Evolutionary conservation across 495 filamentous ascomycete genomes (phyloP), one percentile per base, ranked within the genome.

Genomic region (Collariella sp.): DNA sequence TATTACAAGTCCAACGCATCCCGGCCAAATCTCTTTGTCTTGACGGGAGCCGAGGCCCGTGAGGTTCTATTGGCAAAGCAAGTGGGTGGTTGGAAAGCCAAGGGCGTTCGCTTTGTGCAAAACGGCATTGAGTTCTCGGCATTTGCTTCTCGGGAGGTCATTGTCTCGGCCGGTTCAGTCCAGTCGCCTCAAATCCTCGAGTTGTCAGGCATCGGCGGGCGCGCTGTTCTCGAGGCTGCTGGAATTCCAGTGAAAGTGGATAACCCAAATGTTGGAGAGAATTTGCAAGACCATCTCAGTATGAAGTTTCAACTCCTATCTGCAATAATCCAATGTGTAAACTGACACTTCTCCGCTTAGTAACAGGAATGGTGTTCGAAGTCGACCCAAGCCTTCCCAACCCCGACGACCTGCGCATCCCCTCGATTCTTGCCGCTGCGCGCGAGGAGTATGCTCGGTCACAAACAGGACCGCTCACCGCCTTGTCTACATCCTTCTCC

Each of bases 251-350:
- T 73, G 5, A 70, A 73, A 20, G 61, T 79, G 3, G 61, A 72
- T 20, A 73, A 72, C 31, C 62, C 74, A 0, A 72, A 73, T 16
- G 79, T 83, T 2, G 79, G 80, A 5, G 72, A 76, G 46, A 81
- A 82, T 39, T 62, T 82, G 3, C 79, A 83, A 55, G 79, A 81
- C 26, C 79, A 81, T 54, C 54, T 75, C 46, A 74, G 76, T 73
- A 64, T 40, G 68, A 52, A 47, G n/a, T 31, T 50, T 26, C 24
- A 29, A 26, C 35, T n/a, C 4, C 40, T 42, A 11, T 15, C 15
- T 38, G n/a, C n/a, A n/a, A n/a, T n/a, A n/a, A n/a, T 0, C 16
- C 22, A 6, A 22, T 16, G 2, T 10, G 0, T 7, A 19, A 16
- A 22, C 20, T 41, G 7, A 39, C 19, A 20, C 11, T 31, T 0